Conservation (phyloP, 1,284 basidiomycete genomes). For the Lentinula novae-zelandiae region DNA sequence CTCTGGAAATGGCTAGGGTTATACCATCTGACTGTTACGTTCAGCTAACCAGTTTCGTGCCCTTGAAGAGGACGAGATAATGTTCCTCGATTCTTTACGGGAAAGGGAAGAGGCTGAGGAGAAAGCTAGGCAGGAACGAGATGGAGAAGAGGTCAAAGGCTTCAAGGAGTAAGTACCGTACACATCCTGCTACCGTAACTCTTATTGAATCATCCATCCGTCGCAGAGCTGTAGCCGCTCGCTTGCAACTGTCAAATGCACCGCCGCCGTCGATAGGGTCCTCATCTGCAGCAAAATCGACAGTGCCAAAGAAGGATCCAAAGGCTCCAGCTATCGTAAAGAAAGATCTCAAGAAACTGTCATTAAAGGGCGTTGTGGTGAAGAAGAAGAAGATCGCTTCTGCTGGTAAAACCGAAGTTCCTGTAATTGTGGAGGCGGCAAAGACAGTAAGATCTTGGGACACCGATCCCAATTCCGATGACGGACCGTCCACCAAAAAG, state of each 20-base stretch:
- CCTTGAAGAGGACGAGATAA: constrained; percentile 85
- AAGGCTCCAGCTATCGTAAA: constrained; percentile 23
- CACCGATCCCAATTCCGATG: constrained; percentile 5
- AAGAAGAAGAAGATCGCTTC: constrained; percentile 53
- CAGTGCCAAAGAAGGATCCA: constrained; percentile 19
- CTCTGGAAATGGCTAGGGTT: not conserved
- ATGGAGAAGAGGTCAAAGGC: constrained; percentile 75
- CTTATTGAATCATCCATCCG: constrained; percentile 12
- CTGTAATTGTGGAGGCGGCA: not conserved
- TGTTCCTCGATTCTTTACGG: constrained; percentile 81
- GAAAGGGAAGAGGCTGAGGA: constrained; percentile 77
- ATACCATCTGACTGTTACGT: constrained; percentile 5
- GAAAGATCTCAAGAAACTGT: constrained; percentile 54
- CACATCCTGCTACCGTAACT: not conserved
- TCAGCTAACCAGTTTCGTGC: constrained; percentile 91
- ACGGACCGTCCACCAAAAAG: constrained; percentile 42
- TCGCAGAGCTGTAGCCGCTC: constrained; percentile 70
- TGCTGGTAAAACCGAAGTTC: not conserved
- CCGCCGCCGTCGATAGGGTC: constrained; percentile 29
- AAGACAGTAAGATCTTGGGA: not conserved
- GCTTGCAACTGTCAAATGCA: constrained; percentile 51
- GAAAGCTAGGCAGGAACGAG: constrained; percentile 64
- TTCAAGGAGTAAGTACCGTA: constrained; percentile 66
- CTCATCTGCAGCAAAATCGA: constrained; percentile 23
- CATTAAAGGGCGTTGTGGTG: constrained; percentile 73